Evolutionary conservation across 805 yeast genomes (phyloP).

Genomic region (Yarrowia bubula): DNA sequence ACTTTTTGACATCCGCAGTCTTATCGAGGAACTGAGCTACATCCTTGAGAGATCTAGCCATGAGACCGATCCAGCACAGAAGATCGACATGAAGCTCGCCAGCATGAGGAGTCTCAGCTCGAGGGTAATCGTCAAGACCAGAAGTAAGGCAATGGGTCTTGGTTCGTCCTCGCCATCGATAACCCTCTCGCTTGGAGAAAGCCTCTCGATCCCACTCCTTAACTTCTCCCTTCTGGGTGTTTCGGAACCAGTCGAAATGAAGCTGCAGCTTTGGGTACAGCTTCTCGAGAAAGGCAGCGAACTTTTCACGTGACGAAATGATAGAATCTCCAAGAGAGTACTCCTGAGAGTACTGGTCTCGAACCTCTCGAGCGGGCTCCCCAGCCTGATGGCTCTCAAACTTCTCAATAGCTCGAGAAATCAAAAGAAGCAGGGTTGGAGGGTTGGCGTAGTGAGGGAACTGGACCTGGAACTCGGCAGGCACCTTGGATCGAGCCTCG

Average conservation of each 20-base stretch:
- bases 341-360: neutral
- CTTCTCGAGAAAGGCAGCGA: conserved; percentile 39
- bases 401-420: conserved; percentile 51
- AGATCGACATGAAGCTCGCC: conserved; percentile 91
- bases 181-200: conserved; percentile 58
- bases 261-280: conserved; percentile 73
- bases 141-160: conserved; percentile 81
- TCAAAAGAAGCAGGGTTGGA: conserved; percentile 75
- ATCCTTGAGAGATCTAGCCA: conserved; percentile 77
- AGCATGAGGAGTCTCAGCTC: conserved; percentile 73
- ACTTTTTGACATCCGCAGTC: conserved; percentile 57
- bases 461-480: conserved; percentile 77
- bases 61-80: conserved; percentile 88
- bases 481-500: conserved; percentile 86
- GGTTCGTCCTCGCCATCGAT: conserved; percentile 93
- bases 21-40: conserved; percentile 64
- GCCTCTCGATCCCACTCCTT: conserved; percentile 65
- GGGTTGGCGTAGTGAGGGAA: conserved; percentile 92
- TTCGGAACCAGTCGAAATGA: conserved; percentile 84
- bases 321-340: conserved; percentile 2
- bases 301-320: conserved; percentile 23
- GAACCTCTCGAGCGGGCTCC: conserved; percentile 2
- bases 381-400: neutral
- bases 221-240: conserved; percentile 72
- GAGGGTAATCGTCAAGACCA: conserved; percentile 94